Evolutionary conservation across 805 yeast genomes (phyloP), one percentile per base, ranked within the genome.

Genomic region (Kluyveromyces lactis): DNA sequence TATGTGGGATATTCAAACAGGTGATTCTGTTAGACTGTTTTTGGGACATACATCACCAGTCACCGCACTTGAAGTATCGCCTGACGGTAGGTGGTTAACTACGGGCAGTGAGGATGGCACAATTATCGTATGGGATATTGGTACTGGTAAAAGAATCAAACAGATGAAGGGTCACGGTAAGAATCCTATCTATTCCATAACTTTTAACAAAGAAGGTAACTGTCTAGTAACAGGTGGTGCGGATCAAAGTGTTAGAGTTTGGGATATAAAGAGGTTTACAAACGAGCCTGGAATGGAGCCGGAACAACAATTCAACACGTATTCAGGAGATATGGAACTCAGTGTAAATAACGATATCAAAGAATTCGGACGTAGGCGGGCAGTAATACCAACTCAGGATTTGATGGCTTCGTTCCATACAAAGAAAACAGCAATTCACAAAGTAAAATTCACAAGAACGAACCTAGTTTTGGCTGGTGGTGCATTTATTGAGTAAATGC

Each of bases 31-130:
- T 21, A 74, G 99, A 46, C 79, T 92, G 8, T 90, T 92, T 60
- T 76, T 86, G 60, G 97, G 96, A 1, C 97, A 89, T 53, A 77
- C 87, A 2, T 87, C 89, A n/a, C 82, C 97, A 1, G 75, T 92
- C 17, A 82, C 85, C 46, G 73, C 87, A 15, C 66, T 86, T 48
- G 87, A 95, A 0, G 95, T 86, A 7, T 82, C 95, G 1, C 97
- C 97, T 0, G 97, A 92, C 66, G 99, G 99, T 3, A 72, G 97
- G 55, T 85, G 95, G 90, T 67, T 92, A 41, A 96, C 97, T 3
- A 77, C 87, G 42, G 97, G 95, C 2, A 95, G 95, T 39, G 97
- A 87, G 56, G 97, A 92, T 59, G 78, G 87, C 31, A 73, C 82
- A 8, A 83, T 92, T 26, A 81, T 82, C 55, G 71, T 92, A 29